Evolutionary conservation across 805 yeast genomes (phyloP), one percentile per base, ranked within the genome.

Genomic region (Pichia ethanolica): DNA sequence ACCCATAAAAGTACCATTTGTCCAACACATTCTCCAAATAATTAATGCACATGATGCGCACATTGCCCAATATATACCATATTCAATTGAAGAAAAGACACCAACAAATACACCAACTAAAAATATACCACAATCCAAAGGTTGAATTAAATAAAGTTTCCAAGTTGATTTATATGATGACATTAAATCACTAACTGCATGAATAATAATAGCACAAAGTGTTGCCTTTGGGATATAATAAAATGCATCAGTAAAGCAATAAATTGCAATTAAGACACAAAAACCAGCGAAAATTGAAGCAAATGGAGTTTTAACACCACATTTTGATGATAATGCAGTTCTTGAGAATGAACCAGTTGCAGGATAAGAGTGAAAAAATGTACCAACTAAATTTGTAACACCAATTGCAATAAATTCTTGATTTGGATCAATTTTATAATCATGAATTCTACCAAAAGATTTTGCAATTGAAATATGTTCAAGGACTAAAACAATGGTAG

Each of bases 351-450:
- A 89, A 44, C 97, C 97, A 4, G 97, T 89, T 7, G 96, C 90
- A 7, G 97, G 97, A 65, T 90, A 89, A 7, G 97, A 96, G 60
- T 79, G 75, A 78, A 90, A 89, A 63, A 89, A 87, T 20, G 95
- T 88, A 57, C 97, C 96, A 56, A 89, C 75, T 63, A 89, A 74
- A 69, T 90, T 89, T 48, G 91, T 84, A 41, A 84, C 86, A 60
- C 97, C 97, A 67, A 89, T 90, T 40, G 97, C 97, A 61, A 90
- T 78, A 49, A 89, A 77, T 66, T 89, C 97, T 72, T 89, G 97
- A 68, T 89, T 90, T 44, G 97, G 96, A 50, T 82, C 79, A 59
- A 89, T 83, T 59, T 87, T 88, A 70, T 89, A 89, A 64, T 87
- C 95, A 63, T 89, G 89, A 57, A 89, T 71, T 67, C 97, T 78